Evolutionary conservation across 2,329 filamentous ascomycete species (phyloP).

Genomic region (Monilinia polystroma): DNA sequence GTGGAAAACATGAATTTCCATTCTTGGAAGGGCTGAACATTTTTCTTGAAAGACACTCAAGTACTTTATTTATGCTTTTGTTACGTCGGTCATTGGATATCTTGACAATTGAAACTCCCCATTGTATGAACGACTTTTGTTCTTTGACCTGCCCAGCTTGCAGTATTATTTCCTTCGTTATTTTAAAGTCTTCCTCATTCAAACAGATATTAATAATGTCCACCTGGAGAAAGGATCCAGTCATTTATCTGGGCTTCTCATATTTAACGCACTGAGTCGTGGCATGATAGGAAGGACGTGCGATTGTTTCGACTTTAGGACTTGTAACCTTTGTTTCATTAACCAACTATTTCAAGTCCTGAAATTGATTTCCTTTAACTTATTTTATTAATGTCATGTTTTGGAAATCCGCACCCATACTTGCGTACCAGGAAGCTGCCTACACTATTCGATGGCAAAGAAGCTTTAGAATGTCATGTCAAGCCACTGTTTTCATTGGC

Average conservation of each 20-base stretch:
- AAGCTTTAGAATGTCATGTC: background rate
- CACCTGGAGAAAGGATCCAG: background rate
- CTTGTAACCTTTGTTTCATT: conserved; percentile 6
- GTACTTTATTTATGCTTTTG: background rate
- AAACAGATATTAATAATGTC: background rate
- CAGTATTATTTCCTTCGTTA: background rate
- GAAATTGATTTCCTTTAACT: background rate
- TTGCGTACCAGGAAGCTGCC: background rate
- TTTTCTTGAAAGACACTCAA: background rate
- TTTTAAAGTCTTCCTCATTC: background rate
- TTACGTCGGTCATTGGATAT: background rate
- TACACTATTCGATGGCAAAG: background rate
- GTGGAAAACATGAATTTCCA: background rate
- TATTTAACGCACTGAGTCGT: background rate
- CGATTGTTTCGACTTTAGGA: background rate
- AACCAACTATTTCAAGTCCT: background rate
- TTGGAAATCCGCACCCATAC: background rate
- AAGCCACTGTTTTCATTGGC: background rate
- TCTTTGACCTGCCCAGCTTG: background rate
- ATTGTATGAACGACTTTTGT: background rate
- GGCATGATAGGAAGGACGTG: conserved; percentile 3
- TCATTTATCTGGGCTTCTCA: background rate
- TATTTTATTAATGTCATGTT: background rate
- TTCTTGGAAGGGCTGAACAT: conserved; percentile 3
- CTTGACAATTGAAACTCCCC: background rate